Percentiles rank a stretch among this genome's conserved stretches.
phyloP scores from a whole-genome alignment of 1,284 basidiomycete genomes.

The Ustilago tritici region DNA sequence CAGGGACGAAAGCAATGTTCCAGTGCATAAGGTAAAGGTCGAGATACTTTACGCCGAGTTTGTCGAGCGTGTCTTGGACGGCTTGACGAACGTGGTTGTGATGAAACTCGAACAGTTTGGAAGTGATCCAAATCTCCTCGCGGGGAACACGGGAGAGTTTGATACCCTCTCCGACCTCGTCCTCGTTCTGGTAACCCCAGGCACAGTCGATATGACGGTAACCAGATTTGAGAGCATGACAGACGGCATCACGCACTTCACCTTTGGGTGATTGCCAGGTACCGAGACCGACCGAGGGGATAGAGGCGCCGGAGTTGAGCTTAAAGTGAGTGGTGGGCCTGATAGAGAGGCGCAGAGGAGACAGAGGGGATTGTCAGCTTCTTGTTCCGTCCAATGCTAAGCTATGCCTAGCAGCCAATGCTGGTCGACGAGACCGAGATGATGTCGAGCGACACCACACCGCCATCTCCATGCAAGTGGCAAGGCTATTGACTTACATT shows the following conservation, averaged over 20 bases:
- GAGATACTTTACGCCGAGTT: constrained; percentile 80
- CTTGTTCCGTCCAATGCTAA: neutral
- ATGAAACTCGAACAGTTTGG: constrained; percentile 81
- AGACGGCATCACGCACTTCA: constrained; percentile 73
- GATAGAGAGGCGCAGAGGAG: neutral
- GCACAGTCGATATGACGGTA: constrained; percentile 63
- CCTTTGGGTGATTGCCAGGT: constrained; percentile 60
- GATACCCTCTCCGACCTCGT: constrained; percentile 85
- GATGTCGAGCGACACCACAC: neutral
- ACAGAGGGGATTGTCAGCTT: constrained; percentile 5
- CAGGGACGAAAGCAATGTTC: constrained; percentile 69
- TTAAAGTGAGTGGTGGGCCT: constrained; percentile 53
- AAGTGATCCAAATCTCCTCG: constrained; percentile 84
- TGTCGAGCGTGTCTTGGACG: constrained; percentile 80
- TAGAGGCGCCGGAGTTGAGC: constrained; percentile 57
- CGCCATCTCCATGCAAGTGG: neutral
- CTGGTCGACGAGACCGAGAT: neutral
- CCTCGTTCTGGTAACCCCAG: constrained; percentile 77
- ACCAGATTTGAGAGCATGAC: constrained; percentile 60
- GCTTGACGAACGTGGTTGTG: constrained; percentile 72
- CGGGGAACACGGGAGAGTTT: constrained; percentile 79
- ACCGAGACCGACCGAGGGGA: constrained; percentile 59
- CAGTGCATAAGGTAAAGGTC: constrained; percentile 88
- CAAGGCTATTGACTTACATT: constrained; percentile 24
- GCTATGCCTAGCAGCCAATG: neutral